Base-by-base conservation (phyloP, 495 filamentous ascomycete genomes). In the Neurospora tetrasperma region DNA sequence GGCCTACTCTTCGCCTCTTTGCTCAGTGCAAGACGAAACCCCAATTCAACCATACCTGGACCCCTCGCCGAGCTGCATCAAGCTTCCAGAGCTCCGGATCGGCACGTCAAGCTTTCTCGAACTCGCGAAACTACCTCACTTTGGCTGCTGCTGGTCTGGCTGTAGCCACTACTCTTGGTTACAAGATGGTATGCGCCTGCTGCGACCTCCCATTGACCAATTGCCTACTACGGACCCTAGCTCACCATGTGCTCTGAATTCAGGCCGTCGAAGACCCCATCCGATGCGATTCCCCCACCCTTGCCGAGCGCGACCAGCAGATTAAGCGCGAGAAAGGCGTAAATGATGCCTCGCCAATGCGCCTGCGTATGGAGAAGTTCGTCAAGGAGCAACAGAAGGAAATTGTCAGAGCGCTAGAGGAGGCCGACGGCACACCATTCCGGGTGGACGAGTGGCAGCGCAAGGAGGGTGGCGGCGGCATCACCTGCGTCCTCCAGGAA, bases 331-430 rank as follows among this genome's bases (percentile, higher is more conserved):
- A 92, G 80, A 85, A 85, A 23, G 90, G 87, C 68, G 80, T 94
- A 31, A 89, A 85, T 12, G 86, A 90, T 46, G 83, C 86, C 75
- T 97, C 94, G 10, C 94, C 96, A 0, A 99, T 99, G 96, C 95
- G 96, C 66, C 86, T 98, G 54, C 93, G 94, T 46, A 98, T 98
- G 96, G 96, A 98, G 82, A 87, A 91, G 73, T 92, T 98, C 80
- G 94, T 98, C 80, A 96, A 96, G 80, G 87, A 92, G 71, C 91
- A 98, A 75, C 96, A 99, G 79, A 87, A 90, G 73, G 89, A 91
- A 71, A 98, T 98, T 71, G 91, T 98, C 2, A 81, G 85, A 43
- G 92, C 90, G 40, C 87, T 99, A 5, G 90, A 95, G 79, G 85
- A 88, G 73, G 84, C 97, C 41, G 96, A 99, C 79, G 93, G 93